Conservation (phyloP, 805 yeast species). For the Spathaspora boniae region DNA sequence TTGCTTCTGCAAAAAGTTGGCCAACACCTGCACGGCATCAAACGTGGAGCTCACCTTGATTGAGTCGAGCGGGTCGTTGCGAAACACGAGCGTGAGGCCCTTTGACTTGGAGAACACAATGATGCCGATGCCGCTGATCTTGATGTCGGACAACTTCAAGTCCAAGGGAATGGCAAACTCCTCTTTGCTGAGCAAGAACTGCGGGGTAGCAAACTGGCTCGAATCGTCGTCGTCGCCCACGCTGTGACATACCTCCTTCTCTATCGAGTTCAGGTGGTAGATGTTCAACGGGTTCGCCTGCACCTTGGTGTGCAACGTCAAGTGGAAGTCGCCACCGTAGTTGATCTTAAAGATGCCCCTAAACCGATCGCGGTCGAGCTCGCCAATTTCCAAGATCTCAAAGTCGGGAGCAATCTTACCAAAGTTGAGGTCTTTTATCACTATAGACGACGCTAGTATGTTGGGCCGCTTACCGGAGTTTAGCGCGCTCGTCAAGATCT, state of each 20-base stretch:
- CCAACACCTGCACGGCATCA: constrained; percentile 78
- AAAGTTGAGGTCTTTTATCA: constrained; percentile 65
- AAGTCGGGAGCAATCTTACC: constrained; percentile 72
- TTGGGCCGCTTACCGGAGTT: constrained; percentile 71
- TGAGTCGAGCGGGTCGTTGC: constrained; percentile 83
- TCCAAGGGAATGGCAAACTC: constrained; percentile 77
- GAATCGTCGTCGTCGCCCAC: no score
- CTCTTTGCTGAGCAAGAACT: constrained; percentile 60
- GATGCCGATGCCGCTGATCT: constrained; percentile 76
- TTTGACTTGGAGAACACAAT: constrained; percentile 78
- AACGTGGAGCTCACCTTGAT: constrained; percentile 84
- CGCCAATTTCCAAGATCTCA: constrained; percentile 81
- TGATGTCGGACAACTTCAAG: constrained; percentile 66
- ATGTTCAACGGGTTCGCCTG: constrained; percentile 83
- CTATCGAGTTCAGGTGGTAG: constrained; percentile 45
- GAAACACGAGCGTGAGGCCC: constrained; percentile 81
- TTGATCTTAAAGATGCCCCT: constrained; percentile 78
- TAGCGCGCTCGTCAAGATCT: constrained; percentile 65
- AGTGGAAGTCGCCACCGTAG: constrained; percentile 71
- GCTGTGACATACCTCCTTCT: constrained; percentile 33
- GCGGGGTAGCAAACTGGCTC: constrained; percentile 56
- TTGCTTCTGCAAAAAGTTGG: constrained; percentile 76
- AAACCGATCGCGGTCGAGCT: constrained; percentile 68
- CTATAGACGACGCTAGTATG: constrained; percentile 65
- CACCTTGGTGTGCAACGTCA: constrained; percentile 72